Percentiles rank a stretch among this genome's conserved stretches.
These are phyloP conservation scores for Eucalyptus marginata DNA, from an alignment of 345 rosid genomes.

Conservation along the genomic window DNA sequence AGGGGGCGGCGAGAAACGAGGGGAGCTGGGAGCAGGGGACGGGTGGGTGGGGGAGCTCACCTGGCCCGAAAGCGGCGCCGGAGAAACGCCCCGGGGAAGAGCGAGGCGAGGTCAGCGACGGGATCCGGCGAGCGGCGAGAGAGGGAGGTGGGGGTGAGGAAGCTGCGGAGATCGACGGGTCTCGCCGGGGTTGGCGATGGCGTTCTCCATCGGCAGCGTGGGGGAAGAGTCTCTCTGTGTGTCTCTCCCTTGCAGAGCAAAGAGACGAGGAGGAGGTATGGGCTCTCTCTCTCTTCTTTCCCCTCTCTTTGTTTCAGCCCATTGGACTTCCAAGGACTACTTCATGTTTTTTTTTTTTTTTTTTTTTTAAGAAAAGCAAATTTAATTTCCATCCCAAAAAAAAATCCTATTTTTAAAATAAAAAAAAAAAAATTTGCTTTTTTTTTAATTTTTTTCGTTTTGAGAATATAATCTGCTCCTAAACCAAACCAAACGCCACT, in stretches of 20 bases:
- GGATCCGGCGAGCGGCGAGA: background rate
- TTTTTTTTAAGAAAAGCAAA: no score
- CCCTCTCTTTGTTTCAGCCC: background rate
- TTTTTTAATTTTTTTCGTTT: background rate
- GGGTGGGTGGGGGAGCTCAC: background rate
- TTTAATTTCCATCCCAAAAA: background rate
- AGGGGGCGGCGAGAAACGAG: background rate
- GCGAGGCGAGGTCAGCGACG: background rate
- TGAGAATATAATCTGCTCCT: background rate
- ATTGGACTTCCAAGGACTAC: background rate
- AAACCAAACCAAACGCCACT: background rate
- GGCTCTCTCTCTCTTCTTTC: background rate
- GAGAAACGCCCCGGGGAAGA: background rate
- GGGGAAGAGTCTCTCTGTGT: background rate
- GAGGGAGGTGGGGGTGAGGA: background rate
- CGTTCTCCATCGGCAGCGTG: background rate
- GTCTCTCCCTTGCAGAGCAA: background rate
- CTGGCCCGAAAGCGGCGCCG: background rate
- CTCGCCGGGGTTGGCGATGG: background rate
- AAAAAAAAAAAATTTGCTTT: background rate
- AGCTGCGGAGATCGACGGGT: background rate
- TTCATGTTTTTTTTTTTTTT: background rate
- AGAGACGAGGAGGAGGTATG: background rate
- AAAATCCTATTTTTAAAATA: background rate
- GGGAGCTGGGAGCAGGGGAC: background rate